A percentile compares a stretch with the other conserved stretches of the same genome.
Conservation (phyloP, 768 basidiomycete species). For the Tubosaeta sp. region DNA sequence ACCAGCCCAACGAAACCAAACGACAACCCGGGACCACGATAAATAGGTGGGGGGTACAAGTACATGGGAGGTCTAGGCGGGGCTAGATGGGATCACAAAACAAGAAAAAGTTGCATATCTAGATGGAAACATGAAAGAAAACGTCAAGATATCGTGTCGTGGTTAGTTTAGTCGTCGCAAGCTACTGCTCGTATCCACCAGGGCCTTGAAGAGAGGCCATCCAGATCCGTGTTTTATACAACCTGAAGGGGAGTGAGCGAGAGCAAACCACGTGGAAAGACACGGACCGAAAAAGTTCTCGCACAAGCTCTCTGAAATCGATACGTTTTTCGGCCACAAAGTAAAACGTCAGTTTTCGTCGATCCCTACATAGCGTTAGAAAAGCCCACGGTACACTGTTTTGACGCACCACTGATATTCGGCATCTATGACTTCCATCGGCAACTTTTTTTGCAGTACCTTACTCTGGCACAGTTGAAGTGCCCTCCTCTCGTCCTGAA, state of each 20-base stretch:
- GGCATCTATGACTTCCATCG: slow-evolving; percentile 98
- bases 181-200: slow-evolving; percentile 41
- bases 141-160: slow-evolving; percentile 24
- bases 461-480: slow-evolving; percentile 88
- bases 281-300: slow-evolving; percentile 81
- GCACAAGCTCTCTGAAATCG: slow-evolving; percentile 93
- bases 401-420: slow-evolving; percentile 91
- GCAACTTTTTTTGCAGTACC: slow-evolving; percentile 88
- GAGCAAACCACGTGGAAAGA: background rate
- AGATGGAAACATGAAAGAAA: slow-evolving; percentile 18
- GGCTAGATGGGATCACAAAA: slow-evolving; percentile 25
- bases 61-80: slow-evolving; percentile 30
- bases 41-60: slow-evolving; percentile 23
- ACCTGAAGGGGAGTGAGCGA: slow-evolving; percentile 34
- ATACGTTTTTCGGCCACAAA: slow-evolving; percentile 95
- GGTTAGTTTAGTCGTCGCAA: slow-evolving; percentile 11
- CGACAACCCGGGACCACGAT: slow-evolving; percentile 1
- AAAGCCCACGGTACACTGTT: background rate
- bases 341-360: slow-evolving; percentile 97
- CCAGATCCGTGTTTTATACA: slow-evolving; percentile 96
- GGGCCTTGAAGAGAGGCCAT: slow-evolving; percentile 77
- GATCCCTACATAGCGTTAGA: slow-evolving; percentile 59
- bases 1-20: too few relatives aligned
- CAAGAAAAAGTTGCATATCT: slow-evolving; percentile 28
- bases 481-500: slow-evolving; percentile 89